phyloP scores from a whole-genome alignment of 331 rosid genomes.

The Stylosanthes scabra region DNA sequence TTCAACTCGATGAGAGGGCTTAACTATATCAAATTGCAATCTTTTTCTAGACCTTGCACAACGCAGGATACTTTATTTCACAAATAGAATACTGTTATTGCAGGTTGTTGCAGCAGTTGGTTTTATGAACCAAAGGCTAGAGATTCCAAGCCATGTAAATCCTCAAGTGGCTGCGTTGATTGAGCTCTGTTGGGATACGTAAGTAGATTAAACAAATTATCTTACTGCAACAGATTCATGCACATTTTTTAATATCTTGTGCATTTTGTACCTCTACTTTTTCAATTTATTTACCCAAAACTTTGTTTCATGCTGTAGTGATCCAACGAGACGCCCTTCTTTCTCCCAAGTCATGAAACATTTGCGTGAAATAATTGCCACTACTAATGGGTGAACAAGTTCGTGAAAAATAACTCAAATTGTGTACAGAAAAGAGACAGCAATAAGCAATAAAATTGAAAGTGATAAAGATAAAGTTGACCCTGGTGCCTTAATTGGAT shows the following conservation, averaged over 20 bases:
- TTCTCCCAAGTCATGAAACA: slow-evolving; percentile 76
- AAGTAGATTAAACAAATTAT: slow-evolving; percentile 47
- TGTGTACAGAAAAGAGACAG: slow-evolving; percentile 33
- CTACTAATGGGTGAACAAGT: slow-evolving; percentile 47
- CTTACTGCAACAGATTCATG: slow-evolving; percentile 20
- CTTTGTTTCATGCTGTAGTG: slow-evolving; percentile 55
- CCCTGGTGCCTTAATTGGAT: slow-evolving; percentile 32
- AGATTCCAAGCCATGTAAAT: slow-evolving; percentile 75
- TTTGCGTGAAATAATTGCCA: slow-evolving; percentile 66
- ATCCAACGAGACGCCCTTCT: slow-evolving; percentile 79
- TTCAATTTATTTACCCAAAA: neutral
- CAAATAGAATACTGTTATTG: slow-evolving; percentile 10
- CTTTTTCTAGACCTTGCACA: neutral
- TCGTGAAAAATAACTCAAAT: slow-evolving; percentile 44
- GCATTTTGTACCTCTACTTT: neutral
- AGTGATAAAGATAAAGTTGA: neutral
- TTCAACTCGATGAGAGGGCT: neutral
- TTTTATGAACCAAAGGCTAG: slow-evolving; percentile 75
- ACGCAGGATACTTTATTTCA: slow-evolving; percentile 17
- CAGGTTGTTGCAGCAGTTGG: slow-evolving; percentile 98
- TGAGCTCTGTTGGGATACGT: slow-evolving; percentile 89
- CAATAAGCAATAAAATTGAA: slow-evolving; percentile 18
- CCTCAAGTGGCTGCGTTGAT: slow-evolving; percentile 76
- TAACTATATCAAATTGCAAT: neutral
- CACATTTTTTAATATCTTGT: neutral